A percentile compares a stretch with the other conserved stretches of the same genome.
Conservation (phyloP, 2,329 filamentous ascomycete species). For the Lizonia empirigonia region DNA sequence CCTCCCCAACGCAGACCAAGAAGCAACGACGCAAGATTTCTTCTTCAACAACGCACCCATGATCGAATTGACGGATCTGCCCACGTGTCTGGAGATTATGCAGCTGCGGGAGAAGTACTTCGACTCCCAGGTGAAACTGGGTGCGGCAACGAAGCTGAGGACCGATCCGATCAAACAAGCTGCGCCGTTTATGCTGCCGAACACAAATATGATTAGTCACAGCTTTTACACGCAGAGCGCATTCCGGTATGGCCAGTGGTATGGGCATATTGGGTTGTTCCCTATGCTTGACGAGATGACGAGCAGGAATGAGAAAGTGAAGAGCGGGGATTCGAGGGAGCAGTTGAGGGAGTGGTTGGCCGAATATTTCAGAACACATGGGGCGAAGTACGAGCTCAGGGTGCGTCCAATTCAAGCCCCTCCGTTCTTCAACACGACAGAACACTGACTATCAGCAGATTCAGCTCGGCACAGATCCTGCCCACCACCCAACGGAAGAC, state of each 20-base stretch:
- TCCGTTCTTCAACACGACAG: background rate
- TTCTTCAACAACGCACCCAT: constrained; percentile 44
- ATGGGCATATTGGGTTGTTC: constrained; percentile 39
- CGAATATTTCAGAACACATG: constrained; percentile 24
- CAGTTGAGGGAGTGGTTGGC: constrained; percentile 36
- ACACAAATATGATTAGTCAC: constrained; percentile 47
- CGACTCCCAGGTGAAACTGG: constrained; percentile 25
- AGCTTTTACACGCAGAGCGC: constrained; percentile 40
- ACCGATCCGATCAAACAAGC: constrained; percentile 39
- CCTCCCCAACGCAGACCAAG: constrained; percentile 17
- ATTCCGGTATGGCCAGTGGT: constrained; percentile 37
- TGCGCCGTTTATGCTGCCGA: constrained; percentile 33
- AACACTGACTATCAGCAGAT: constrained; percentile 20
- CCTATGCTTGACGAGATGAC: constrained; percentile 30
- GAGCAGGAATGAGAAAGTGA: constrained; percentile 25
- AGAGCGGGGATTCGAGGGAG: constrained; percentile 26
- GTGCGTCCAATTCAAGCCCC: background rate
- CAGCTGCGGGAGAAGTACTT: constrained; percentile 37
- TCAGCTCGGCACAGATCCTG: constrained; percentile 36
- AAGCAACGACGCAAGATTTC: constrained; percentile 34
- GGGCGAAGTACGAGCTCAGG: constrained; percentile 39
- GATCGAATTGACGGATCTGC: constrained; percentile 39
- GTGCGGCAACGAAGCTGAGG: constrained; percentile 31
- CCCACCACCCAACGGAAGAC: constrained; percentile 40
- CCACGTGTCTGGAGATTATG: constrained; percentile 44